Conservation (phyloP, 257 asterid genomes). For the Jasminum sambac region DNA sequence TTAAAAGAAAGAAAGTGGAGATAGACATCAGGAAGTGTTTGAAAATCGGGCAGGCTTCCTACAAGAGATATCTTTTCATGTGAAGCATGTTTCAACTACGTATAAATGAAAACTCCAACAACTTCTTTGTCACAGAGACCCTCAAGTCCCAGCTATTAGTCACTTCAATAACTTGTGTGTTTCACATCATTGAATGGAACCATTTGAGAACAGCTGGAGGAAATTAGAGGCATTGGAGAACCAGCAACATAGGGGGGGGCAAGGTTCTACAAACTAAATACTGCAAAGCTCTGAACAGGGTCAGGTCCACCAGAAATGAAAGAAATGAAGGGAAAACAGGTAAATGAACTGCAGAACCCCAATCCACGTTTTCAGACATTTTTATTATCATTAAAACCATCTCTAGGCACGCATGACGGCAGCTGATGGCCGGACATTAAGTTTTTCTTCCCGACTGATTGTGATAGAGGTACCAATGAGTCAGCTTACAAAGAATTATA, state of each 20-base stretch:
- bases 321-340: constrained; percentile 12
- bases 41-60: not conserved
- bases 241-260: not conserved
- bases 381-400: constrained; percentile 8
- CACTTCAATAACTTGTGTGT: not conserved
- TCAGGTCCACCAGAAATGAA: constrained; percentile 8
- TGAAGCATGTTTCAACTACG: not conserved
- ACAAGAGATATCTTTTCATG: not conserved
- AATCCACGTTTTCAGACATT: constrained; percentile 1
- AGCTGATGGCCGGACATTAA: not conserved
- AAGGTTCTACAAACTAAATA: not conserved
- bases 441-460: not conserved
- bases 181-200: not conserved
- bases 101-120: not conserved
- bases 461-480: constrained; percentile 1
- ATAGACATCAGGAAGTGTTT: not conserved
- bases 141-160: not conserved
- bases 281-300: constrained; percentile 1
- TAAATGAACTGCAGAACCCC: constrained; percentile 8
- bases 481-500: not conserved
- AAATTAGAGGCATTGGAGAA: not conserved
- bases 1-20: too few relatives aligned
- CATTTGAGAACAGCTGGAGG: not conserved
- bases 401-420: not conserved
- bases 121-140: not conserved